These are phyloP conservation scores for Rubroboletus satanas DNA, from an alignment of 768 basidiomycete genomes.

Conservation along the genomic window DNA sequence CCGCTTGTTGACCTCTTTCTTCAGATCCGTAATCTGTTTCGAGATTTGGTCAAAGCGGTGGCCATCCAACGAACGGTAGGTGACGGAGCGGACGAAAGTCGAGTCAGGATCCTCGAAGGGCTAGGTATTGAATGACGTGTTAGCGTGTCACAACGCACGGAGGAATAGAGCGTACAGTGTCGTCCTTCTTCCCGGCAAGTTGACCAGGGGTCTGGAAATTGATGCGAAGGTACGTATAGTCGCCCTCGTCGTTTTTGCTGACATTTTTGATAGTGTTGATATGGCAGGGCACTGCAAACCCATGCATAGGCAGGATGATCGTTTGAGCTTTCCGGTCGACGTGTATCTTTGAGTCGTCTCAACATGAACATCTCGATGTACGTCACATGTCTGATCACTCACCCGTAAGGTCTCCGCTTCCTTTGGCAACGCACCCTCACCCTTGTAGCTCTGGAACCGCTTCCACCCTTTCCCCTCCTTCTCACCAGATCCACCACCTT, in stretches of 20 bases:
- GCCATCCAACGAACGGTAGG: slow-evolving; percentile 86
- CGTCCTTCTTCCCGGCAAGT: slow-evolving; percentile 96
- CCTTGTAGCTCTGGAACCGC: slow-evolving; percentile 94
- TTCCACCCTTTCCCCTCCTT: slow-evolving; percentile 95
- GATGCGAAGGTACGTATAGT: slow-evolving; percentile 90
- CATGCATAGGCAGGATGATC: slow-evolving; percentile 88
- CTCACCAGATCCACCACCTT: slow-evolving; percentile 65
- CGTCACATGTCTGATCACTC: slow-evolving; percentile 26
- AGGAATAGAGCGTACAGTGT: slow-evolving; percentile 53
- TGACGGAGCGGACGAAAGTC: slow-evolving; percentile 92
- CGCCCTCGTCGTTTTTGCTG: slow-evolving; percentile 95
- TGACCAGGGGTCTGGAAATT: slow-evolving; percentile 99
- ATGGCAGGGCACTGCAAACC: slow-evolving; percentile 95
- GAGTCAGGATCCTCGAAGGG: slow-evolving; percentile 96
- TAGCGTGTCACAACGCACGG: background rate
- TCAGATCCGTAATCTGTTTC: slow-evolving; percentile 90
- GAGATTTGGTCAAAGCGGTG: slow-evolving; percentile 86
- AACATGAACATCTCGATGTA: slow-evolving; percentile 2
- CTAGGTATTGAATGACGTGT: slow-evolving; percentile 33
- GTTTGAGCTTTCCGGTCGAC: slow-evolving; percentile 90
- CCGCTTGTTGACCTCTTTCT: slow-evolving; percentile 95
- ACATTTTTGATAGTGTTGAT: slow-evolving; percentile 98
- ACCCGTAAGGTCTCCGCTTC: slow-evolving; percentile 80
- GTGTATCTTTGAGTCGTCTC: slow-evolving; percentile 55
- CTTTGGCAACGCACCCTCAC: slow-evolving; percentile 85